phyloP scores from a whole-genome alignment of 805 yeast genomes.

The Isabelozyma gotoi region DNA sequence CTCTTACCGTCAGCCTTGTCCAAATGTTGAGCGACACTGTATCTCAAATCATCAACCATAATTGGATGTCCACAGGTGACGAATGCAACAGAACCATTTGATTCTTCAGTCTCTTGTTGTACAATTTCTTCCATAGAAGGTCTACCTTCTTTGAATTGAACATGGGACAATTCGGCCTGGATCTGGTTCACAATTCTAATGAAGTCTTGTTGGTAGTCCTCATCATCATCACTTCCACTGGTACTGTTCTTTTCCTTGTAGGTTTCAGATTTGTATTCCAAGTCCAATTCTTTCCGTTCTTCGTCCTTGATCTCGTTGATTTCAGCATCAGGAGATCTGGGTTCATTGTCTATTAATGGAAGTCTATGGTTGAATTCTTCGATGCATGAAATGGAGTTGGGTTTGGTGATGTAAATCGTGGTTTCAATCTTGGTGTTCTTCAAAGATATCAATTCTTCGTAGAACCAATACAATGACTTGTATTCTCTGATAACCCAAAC shows the following conservation, averaged over 20 bases:
- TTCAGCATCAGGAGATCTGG: neutral
- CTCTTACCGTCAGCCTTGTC: constrained; percentile 39
- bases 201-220: neutral
- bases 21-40: constrained; percentile 43
- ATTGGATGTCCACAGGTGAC: constrained; percentile 65
- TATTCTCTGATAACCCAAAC: constrained; percentile 65
- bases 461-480: constrained; percentile 48
- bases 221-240: constrained; percentile 4
- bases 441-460: constrained; percentile 35
- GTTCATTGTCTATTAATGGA: neutral
- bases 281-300: neutral
- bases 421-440: constrained; percentile 21
- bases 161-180: constrained; percentile 23
- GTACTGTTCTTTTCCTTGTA: constrained; percentile 1
- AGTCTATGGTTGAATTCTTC: constrained; percentile 1
- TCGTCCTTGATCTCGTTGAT: constrained; percentile 1
- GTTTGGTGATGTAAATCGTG: constrained; percentile 26
- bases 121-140: constrained; percentile 47
- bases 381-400: constrained; percentile 5
- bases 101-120: constrained; percentile 29
- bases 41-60: constrained; percentile 58
- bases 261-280: constrained; percentile 2
- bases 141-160: constrained; percentile 45
- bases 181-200: constrained; percentile 7
- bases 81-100: constrained; percentile 48